These are phyloP conservation scores for Fraxinus sp. DNA, from an alignment of 305 asterid genomes.

Conservation along the genomic window DNA sequence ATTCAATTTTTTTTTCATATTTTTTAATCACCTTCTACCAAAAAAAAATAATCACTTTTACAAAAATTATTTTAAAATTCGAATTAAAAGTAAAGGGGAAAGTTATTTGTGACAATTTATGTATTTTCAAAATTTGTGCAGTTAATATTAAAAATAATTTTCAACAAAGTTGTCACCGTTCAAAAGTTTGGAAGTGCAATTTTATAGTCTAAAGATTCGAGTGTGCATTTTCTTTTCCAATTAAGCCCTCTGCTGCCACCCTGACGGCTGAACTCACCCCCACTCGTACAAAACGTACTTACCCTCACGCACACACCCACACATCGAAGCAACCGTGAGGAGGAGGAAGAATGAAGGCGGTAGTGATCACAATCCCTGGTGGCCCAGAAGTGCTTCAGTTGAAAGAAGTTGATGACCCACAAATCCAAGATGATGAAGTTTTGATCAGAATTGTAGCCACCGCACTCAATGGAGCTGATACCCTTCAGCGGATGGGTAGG, in stretches of 20 bases:
- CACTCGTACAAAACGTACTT: neutral
- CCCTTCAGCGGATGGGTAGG: constrained; percentile 74
- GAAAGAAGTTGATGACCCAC: constrained; percentile 70
- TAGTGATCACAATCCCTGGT: constrained; percentile 68
- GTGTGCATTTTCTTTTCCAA: neutral
- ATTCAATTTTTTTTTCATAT: too few species aligned
- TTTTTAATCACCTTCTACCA: too few species aligned
- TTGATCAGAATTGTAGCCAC: constrained; percentile 78
- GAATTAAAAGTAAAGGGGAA: too few species aligned
- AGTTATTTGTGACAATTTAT: too few species aligned
- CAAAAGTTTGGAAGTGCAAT: too few species aligned
- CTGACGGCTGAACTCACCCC: neutral
- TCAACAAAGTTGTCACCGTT: too few species aligned
- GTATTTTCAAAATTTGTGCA: too few species aligned
- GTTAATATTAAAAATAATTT: too few species aligned
- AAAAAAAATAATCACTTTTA: too few species aligned
- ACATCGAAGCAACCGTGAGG: neutral
- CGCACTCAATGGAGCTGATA: constrained; percentile 79
- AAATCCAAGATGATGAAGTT: constrained; percentile 65
- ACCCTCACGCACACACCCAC: neutral
- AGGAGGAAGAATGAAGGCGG: constrained; percentile 57
- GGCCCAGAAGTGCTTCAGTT: constrained; percentile 77
- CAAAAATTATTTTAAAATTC: too few species aligned
- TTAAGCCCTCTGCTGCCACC: neutral
- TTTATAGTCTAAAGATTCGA: neutral